Conservation (phyloP, 1,284 basidiomycete genomes). For the Bjerkandera adusta region DNA sequence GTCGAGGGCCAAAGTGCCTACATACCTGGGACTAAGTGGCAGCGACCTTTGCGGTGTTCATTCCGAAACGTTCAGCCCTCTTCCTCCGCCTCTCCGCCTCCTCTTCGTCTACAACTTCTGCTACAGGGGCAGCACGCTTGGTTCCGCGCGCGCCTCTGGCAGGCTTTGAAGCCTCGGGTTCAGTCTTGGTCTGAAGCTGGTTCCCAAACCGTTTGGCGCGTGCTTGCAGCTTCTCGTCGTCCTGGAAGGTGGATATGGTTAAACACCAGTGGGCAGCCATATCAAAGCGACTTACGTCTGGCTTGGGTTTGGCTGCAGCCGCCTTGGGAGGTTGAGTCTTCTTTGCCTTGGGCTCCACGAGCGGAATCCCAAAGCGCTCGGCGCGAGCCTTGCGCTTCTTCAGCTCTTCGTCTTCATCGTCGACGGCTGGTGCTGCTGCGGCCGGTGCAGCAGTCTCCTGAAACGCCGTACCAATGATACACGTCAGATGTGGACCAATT, state of each 20-base stretch:
- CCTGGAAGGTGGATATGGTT: constrained; percentile 32
- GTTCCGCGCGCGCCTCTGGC: constrained; percentile 18
- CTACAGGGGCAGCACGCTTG: constrained; percentile 25
- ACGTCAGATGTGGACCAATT: background rate
- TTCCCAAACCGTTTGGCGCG: constrained; percentile 15
- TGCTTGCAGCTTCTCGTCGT: constrained; percentile 41
- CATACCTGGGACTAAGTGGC: constrained; percentile 11
- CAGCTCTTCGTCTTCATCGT: constrained; percentile 43
- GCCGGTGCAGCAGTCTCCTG: background rate
- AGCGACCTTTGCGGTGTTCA: constrained; percentile 13
- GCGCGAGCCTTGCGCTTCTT: constrained; percentile 63
- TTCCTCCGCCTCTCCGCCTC: constrained; percentile 56
- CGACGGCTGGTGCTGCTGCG: constrained; percentile 10
- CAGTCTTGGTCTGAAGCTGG: background rate
- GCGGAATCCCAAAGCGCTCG: constrained; percentile 65
- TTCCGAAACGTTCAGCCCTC: constrained; percentile 54
- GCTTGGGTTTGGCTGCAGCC: constrained; percentile 17
- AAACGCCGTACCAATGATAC: no score
- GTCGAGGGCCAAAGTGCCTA: constrained; percentile 5
- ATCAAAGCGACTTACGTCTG: constrained; percentile 26
- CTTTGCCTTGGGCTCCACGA: constrained; percentile 53
- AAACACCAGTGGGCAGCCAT: constrained; percentile 7
- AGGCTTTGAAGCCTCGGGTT: constrained; percentile 36
- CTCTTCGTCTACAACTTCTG: constrained; percentile 47
- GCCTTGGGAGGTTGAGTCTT: constrained; percentile 19